Evolutionary conservation across 169 alveolate species (phyloP).

Genomic region (Perkinsus marinus): DNA sequence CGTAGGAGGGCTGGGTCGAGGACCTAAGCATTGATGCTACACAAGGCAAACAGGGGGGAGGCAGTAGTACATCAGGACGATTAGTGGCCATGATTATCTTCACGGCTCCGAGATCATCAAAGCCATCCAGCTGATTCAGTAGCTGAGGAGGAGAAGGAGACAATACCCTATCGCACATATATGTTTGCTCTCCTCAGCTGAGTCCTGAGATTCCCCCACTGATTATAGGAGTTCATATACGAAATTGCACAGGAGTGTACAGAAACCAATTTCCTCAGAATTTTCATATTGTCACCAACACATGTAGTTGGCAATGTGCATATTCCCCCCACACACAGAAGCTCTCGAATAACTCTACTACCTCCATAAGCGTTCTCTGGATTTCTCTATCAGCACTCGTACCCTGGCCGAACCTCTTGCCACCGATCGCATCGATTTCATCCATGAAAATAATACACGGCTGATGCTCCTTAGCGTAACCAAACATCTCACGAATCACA

Average conservation of each 20-base stretch:
- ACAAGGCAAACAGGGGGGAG: neutral
- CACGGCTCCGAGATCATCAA: slow-evolving; percentile 94
- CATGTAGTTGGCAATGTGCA: too few relatives aligned
- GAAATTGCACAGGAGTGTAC: too few relatives aligned
- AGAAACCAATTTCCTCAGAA: too few relatives aligned
- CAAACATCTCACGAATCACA: slow-evolving; percentile 96
- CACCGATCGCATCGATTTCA: slow-evolving; percentile 98
- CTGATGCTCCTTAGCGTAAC: slow-evolving; percentile 93
- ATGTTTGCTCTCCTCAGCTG: too few relatives aligned
- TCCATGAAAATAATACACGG: slow-evolving; percentile 99
- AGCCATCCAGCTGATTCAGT: slow-evolving; percentile 96
- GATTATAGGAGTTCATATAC: too few relatives aligned
- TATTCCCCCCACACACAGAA: neutral
- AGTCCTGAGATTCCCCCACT: too few relatives aligned
- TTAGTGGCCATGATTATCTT: slow-evolving; percentile 99
- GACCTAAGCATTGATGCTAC: neutral
- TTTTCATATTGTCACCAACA: too few relatives aligned
- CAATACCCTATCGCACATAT: too few relatives aligned
- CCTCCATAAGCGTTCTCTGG: slow-evolving; percentile 90
- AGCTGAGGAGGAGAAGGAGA: slow-evolving; percentile 19
- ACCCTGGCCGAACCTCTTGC: slow-evolving; percentile 92
- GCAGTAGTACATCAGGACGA: slow-evolving; percentile 84
- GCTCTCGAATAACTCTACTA: neutral
- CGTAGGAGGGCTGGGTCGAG: slow-evolving; percentile 98
- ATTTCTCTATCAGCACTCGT: slow-evolving; percentile 98